Evolutionary conservation across 2,329 filamentous ascomycete species (phyloP).

Genomic region (Fusarium marasasianum): DNA sequence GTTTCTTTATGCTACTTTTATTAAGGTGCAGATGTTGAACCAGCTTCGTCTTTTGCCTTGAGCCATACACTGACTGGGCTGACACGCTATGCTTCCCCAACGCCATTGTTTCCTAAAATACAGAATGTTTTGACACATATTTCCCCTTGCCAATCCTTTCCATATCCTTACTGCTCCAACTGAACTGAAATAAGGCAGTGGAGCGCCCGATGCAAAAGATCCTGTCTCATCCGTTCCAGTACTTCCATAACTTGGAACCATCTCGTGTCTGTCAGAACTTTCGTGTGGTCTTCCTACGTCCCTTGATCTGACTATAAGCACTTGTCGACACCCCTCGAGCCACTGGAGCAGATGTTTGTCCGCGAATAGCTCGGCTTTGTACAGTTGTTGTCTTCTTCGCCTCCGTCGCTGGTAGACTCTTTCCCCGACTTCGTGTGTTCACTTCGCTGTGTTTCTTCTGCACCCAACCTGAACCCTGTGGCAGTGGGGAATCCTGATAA

Average conservation of each 20-base stretch:
- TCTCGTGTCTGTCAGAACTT: slow-evolving; percentile 30
- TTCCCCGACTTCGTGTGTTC: slow-evolving; percentile 33
- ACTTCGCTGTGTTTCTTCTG: slow-evolving; percentile 31
- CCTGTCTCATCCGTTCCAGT: background rate
- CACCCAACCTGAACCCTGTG: slow-evolving; percentile 31
- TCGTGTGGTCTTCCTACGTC: slow-evolving; percentile 31
- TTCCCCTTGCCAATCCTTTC: background rate
- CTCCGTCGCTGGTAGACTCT: slow-evolving; percentile 28
- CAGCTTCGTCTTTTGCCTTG: slow-evolving; percentile 4
- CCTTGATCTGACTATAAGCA: slow-evolving; percentile 39
- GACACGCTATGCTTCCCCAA: slow-evolving; percentile 9
- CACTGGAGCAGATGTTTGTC: slow-evolving; percentile 32
- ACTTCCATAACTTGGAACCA: slow-evolving; percentile 2
- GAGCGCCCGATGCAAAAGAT: background rate
- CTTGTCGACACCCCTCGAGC: slow-evolving; percentile 30
- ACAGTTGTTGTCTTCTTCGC: background rate
- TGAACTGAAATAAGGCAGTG: background rate
- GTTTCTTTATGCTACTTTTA: background rate
- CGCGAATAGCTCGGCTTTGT: background rate
- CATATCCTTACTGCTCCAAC: background rate
- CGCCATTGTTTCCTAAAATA: slow-evolving; percentile 23
- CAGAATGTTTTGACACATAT: slow-evolving; percentile 10
- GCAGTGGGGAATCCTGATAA: slow-evolving; percentile 32
- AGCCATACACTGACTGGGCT: slow-evolving; percentile 15
- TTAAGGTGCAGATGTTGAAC: background rate